These are phyloP conservation scores for Bruguiera parviflora DNA, from an alignment of 345 rosid genomes.

Conservation along the genomic window DNA sequence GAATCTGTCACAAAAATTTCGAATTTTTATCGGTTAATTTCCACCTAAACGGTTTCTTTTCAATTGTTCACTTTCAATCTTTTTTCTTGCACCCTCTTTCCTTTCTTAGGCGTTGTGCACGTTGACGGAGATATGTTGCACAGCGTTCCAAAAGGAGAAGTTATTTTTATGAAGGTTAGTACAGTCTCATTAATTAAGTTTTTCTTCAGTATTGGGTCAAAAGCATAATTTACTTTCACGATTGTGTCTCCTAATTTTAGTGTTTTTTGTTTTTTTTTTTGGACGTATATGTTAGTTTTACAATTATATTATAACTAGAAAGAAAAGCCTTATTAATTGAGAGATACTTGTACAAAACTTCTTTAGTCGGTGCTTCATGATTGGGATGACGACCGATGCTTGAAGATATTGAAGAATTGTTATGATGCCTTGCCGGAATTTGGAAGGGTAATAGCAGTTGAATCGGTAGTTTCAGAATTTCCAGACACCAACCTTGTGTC, in stretches of 20 bases:
- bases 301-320: too few relatives aligned
- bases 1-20: neutral
- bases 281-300: neutral
- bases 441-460: slow-evolving; percentile 36
- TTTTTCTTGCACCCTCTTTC: neutral
- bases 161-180: slow-evolving; percentile 25
- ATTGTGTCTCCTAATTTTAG: neutral
- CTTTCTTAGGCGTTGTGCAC: slow-evolving; percentile 20
- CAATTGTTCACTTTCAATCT: neutral
- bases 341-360: too few relatives aligned
- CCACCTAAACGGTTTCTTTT: neutral
- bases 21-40: too few relatives aligned
- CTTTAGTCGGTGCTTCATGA: slow-evolving; percentile 26
- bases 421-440: slow-evolving; percentile 23
- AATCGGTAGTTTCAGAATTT: slow-evolving; percentile 15
- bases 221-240: neutral
- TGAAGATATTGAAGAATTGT: slow-evolving; percentile 37
- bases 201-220: neutral
- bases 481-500: slow-evolving; percentile 7
- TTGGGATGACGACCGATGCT: slow-evolving; percentile 36
- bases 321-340: too few relatives aligned
- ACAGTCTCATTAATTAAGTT: neutral
- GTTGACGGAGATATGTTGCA: slow-evolving; percentile 31
- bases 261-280: neutral
- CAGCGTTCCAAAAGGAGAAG: slow-evolving; percentile 19